Evolutionary conservation across 2,329 filamentous ascomycete genomes (phyloP), one percentile per base, ranked within the genome.

Genomic region (Scopulariopsis brevicaulis): DNA sequence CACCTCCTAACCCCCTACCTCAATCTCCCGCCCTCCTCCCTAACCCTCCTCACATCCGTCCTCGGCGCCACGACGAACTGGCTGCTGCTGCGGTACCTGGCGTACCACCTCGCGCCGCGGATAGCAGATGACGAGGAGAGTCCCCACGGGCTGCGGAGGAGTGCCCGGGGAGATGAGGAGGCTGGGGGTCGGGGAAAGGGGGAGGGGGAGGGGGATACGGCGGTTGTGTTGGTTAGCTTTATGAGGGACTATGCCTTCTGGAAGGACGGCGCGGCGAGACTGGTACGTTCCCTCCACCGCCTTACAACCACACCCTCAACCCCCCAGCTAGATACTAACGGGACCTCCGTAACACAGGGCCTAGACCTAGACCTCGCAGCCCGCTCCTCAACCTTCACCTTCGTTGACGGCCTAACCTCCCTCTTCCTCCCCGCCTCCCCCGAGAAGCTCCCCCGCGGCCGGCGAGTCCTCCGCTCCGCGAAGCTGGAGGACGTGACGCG

Each of bases 181-280:
- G 46, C 5, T 20, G 51, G 12, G 10, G 51, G 24, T 20, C 28
- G 18, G 22, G 35, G 51, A 25, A 37, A 48, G 18, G 46, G 10
- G 32, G 51, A 32, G 10, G 51, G 24, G 24, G 43, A n/a, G 22
- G 35, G 51, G 28, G 43, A 48, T 5, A 57, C 14, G 28, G 78
- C 75, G 55, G 80, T 96, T 1, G 77, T 96, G 3, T 76, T 96
- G 3, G 84, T 94, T 59, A 95, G 89, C 73, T 96, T 94, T 71
- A 74, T 96, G 71, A 80, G 89, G 60, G 87, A 93, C 65, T 81
- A 80, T 62, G 74, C 80, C 1, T 95, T 96, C 67, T 96, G 91
- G 90, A 84, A 76, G 61, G 81, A 85, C 3, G 86, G 89, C 55
- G 80, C 79, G 2, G 79, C 82, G 57, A 85, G 85, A 69, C 70